Evolutionary conservation across 257 asterid genomes (phyloP).

Genomic region (Coffea canephora): DNA sequence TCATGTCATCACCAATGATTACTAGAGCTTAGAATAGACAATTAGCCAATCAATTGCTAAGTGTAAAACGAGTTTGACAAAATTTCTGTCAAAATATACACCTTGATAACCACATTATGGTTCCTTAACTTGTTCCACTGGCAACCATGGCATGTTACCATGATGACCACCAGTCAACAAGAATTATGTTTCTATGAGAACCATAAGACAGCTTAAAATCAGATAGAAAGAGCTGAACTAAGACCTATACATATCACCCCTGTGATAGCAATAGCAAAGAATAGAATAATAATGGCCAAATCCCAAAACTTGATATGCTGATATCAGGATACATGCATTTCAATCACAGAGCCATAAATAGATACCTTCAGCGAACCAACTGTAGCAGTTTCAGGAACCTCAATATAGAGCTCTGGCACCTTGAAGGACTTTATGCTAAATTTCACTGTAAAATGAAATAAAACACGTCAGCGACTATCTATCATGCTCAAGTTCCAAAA

Average conservation of each 20-base stretch:
- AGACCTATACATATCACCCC: background rate
- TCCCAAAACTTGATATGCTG: background rate
- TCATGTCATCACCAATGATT: background rate
- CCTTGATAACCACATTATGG: background rate
- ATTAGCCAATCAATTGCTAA: background rate
- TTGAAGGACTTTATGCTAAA: slow-evolving; percentile 86
- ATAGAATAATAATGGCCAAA: background rate
- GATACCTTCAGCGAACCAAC: slow-evolving; percentile 90
- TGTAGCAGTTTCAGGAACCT: slow-evolving; percentile 90
- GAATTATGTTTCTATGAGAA: background rate
- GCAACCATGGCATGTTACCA: background rate
- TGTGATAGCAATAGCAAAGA: background rate
- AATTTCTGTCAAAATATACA: background rate
- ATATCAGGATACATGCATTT: background rate
- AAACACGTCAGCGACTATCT: background rate
- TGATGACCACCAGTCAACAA: background rate
- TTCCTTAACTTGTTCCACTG: background rate
- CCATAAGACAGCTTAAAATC: background rate
- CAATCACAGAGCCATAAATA: slow-evolving; percentile 1
- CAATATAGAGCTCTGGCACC: slow-evolving; percentile 92
- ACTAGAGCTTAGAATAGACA: background rate
- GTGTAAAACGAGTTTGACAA: background rate
- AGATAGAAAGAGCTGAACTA: background rate
- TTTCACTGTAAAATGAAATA: slow-evolving; percentile 53
- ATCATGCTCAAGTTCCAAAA: background rate